Percentiles rank a stretch among this genome's conserved stretches.
phyloP scores from a whole-genome alignment of 2,329 filamentous ascomycete genomes.

The Claviceps pusilla region DNA sequence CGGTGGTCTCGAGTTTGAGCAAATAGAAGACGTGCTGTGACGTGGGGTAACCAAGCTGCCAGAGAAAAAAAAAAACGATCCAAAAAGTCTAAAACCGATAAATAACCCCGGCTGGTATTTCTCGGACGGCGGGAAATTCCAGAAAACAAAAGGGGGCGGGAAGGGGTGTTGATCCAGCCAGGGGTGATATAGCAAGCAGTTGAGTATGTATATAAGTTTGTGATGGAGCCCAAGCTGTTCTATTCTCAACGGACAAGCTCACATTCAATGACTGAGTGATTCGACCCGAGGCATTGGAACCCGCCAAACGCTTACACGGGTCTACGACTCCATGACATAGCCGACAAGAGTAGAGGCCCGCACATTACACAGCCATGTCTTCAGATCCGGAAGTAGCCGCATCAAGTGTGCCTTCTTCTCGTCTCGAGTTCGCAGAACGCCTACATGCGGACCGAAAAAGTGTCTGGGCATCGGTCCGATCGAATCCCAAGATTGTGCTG shows the following conservation, averaged over 20 bases:
- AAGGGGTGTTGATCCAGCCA: background rate
- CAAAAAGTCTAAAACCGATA: too few relatives aligned
- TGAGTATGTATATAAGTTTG: background rate
- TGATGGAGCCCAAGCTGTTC: background rate
- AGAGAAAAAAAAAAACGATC: too few relatives aligned
- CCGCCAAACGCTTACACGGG: too few relatives aligned
- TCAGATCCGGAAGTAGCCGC: slow-evolving; percentile 6
- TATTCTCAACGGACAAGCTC: too few relatives aligned
- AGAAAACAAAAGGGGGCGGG: too few relatives aligned
- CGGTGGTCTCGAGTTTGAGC: too few relatives aligned
- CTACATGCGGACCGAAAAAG: slow-evolving; percentile 6
- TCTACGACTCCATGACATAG: background rate
- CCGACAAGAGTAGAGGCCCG: background rate
- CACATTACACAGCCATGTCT: slow-evolving; percentile 3
- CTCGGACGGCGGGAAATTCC: background rate
- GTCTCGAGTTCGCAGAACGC: slow-evolving; percentile 7
- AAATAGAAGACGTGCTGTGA: background rate
- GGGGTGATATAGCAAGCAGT: background rate
- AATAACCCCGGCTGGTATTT: too few relatives aligned
- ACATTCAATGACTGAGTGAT: too few relatives aligned
- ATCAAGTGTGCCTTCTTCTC: slow-evolving; percentile 3
- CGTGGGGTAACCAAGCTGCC: background rate
- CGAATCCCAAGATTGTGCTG: slow-evolving; percentile 23
- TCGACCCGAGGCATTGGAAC: too few relatives aligned
- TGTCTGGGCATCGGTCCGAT: slow-evolving; percentile 7